phyloP scores from a whole-genome alignment of 192 early-diverging fungal species.

The Backusella psychrophila region DNA sequence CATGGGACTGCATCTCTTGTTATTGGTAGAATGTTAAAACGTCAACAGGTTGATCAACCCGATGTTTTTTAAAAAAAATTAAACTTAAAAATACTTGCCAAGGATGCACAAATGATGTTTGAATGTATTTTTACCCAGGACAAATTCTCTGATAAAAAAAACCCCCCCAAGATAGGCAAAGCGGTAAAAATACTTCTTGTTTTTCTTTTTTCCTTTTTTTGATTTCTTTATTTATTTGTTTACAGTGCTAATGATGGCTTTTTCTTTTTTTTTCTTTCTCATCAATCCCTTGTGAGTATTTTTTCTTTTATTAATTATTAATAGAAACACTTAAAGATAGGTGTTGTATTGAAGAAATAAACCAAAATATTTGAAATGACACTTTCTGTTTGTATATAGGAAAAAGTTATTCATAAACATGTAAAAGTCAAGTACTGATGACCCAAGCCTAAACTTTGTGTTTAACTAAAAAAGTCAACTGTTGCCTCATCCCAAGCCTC shows the following conservation, averaged over 20 bases:
- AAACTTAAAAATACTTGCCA: neutral
- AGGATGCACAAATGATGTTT: neutral
- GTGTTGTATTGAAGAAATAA: too few species aligned
- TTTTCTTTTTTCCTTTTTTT: neutral
- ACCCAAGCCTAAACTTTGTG: neutral
- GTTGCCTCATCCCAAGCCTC: constrained; percentile 2
- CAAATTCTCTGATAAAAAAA: neutral
- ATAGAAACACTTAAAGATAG: too few species aligned
- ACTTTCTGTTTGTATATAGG: neutral
- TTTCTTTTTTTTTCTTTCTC: too few species aligned
- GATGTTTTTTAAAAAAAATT: too few species aligned
- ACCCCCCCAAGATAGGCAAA: neutral
- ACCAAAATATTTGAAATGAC: too few species aligned
- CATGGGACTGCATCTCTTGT: neutral
- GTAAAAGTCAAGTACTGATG: neutral
- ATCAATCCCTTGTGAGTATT: too few species aligned
- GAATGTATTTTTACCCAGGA: neutral
- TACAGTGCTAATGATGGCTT: neutral
- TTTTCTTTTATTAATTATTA: too few species aligned
- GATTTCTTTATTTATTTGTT: neutral
- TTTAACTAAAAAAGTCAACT: neutral
- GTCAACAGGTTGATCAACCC: neutral
- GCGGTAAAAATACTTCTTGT: neutral
- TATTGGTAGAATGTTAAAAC: neutral
- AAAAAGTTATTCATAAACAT: neutral